phyloP scores from a whole-genome alignment of 805 yeast species.

The Diddensiella transvaalensis region DNA sequence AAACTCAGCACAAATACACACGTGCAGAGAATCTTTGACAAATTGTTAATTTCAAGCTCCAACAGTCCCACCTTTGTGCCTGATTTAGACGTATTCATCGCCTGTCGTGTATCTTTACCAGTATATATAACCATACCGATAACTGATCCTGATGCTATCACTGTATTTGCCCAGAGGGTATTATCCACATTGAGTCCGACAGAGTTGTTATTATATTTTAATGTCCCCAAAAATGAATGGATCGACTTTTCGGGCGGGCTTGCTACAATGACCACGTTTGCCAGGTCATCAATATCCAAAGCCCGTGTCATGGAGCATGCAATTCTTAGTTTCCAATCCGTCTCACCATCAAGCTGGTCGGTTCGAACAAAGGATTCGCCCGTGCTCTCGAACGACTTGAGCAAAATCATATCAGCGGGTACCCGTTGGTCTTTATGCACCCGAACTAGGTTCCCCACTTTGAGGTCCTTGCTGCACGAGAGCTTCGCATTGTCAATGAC shows the following conservation, averaged over 20 bases:
- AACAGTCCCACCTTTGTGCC: conserved; percentile 86
- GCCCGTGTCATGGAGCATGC: conserved; percentile 74
- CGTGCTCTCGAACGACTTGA: conserved; percentile 72
- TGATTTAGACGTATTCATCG: conserved; percentile 83
- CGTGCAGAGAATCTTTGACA: conserved; percentile 83
- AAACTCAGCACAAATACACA: conserved; percentile 79
- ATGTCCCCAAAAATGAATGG: conserved; percentile 73
- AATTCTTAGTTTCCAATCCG: conserved; percentile 94
- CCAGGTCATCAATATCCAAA: conserved; percentile 38
- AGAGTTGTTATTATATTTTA: conserved; percentile 52
- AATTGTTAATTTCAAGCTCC: conserved; percentile 83
- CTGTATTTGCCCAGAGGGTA: conserved; percentile 98
- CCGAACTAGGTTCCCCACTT: conserved; percentile 81
- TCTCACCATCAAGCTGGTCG: conserved; percentile 97
- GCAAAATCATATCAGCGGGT: conserved; percentile 87
- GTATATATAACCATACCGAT: conserved; percentile 87
- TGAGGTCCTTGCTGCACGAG: conserved; percentile 54
- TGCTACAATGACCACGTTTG: conserved; percentile 56
- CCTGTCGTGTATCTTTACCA: conserved; percentile 90
- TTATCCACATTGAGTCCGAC: conserved; percentile 71
- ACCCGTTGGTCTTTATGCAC: conserved; percentile 78
- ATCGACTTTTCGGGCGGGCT: conserved; percentile 83
- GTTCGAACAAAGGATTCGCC: conserved; percentile 95
- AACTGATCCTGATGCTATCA: conserved; percentile 89
- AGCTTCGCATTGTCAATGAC: conserved; percentile 41